Percentiles rank a stretch among this genome's conserved stretches.
Conservation (phyloP, 2,329 filamentous ascomycete species). For the Ascochyta rabiei region DNA sequence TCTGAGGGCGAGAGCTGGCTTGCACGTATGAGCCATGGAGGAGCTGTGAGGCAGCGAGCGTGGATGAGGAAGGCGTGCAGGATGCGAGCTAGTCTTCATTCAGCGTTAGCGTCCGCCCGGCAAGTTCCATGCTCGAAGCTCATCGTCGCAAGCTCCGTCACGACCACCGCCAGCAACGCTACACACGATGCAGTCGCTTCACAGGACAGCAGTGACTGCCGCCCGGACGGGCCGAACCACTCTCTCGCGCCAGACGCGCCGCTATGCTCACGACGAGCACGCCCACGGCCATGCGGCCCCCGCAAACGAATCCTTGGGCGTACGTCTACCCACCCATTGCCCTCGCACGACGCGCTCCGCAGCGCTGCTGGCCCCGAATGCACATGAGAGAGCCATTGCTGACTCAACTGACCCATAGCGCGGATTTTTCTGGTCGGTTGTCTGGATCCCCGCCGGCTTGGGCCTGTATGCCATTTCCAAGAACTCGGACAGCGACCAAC, state of each 20-base stretch:
- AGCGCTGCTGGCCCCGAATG: not conserved
- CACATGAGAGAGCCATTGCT: constrained; percentile 14
- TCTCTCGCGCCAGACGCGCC: constrained; percentile 49
- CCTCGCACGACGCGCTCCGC: not conserved
- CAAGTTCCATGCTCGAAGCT: constrained; percentile 32
- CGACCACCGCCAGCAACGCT: constrained; percentile 23
- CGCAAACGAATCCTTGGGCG: constrained; percentile 58
- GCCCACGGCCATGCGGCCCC: constrained; percentile 46
- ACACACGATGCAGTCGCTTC: constrained; percentile 53
- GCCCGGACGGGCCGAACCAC: constrained; percentile 47
- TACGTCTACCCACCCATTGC: constrained; percentile 47
- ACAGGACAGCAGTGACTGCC: constrained; percentile 51
- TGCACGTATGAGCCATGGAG: not conserved
- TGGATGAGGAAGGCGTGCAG: constrained; percentile 17
- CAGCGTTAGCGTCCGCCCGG: constrained; percentile 15
- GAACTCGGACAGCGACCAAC: constrained; percentile 47
- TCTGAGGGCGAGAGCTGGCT: not conserved
- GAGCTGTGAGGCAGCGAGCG: constrained; percentile 1
- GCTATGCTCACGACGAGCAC: constrained; percentile 48
- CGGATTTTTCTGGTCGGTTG: constrained; percentile 58
- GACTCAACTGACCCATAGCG: constrained; percentile 40
- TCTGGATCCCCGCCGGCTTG: constrained; percentile 55
- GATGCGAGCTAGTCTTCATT: constrained; percentile 21
- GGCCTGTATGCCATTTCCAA: constrained; percentile 55
- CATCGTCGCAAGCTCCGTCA: constrained; percentile 37